Percentiles rank a stretch among this genome's conserved stretches.
Evolutionary conservation across 805 yeast species (phyloP).

Genomic region (Groenewaldozyma salmanticensis): DNA sequence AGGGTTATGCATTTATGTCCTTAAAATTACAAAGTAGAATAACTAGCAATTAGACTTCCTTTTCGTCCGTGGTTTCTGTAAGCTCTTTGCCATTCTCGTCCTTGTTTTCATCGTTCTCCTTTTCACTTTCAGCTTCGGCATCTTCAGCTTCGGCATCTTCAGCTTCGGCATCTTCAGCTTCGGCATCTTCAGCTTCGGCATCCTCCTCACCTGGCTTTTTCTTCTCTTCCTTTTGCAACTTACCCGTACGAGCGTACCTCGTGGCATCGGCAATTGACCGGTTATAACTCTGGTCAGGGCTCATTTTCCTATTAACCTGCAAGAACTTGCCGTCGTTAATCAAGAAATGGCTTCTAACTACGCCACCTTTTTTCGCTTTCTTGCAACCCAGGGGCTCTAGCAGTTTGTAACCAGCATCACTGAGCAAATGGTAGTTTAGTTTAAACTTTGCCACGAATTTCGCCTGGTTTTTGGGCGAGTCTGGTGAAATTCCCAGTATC

Average conservation of each 20-base stretch:
- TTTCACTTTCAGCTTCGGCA: too few species aligned
- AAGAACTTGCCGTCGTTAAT: conserved; percentile 66
- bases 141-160: too few species aligned
- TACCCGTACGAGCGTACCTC: too few species aligned
- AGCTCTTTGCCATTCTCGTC: too few species aligned
- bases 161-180: too few species aligned
- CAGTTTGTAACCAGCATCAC: conserved; percentile 64
- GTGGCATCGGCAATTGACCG: conserved; percentile 1
- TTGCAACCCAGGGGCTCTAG: conserved; percentile 75
- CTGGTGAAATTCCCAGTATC: conserved; percentile 78
- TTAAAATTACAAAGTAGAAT: neutral
- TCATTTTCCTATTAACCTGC: conserved; percentile 42
- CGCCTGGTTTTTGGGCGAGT: conserved; percentile 68
- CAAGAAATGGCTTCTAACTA: conserved; percentile 86
- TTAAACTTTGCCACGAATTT: conserved; percentile 63
- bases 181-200: too few species aligned
- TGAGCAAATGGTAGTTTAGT: conserved; percentile 62
- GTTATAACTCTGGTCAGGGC: conserved; percentile 23
- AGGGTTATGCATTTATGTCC: neutral
- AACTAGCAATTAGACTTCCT: too few species aligned
- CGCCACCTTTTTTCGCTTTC: conserved; percentile 49
- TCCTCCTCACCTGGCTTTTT: too few species aligned
- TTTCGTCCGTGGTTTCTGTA: too few species aligned
- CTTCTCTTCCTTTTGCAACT: too few species aligned
- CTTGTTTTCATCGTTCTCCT: too few species aligned